phyloP scores from a whole-genome alignment of 352 stramenopile genomes.

The Phytophthora pinifolia region DNA sequence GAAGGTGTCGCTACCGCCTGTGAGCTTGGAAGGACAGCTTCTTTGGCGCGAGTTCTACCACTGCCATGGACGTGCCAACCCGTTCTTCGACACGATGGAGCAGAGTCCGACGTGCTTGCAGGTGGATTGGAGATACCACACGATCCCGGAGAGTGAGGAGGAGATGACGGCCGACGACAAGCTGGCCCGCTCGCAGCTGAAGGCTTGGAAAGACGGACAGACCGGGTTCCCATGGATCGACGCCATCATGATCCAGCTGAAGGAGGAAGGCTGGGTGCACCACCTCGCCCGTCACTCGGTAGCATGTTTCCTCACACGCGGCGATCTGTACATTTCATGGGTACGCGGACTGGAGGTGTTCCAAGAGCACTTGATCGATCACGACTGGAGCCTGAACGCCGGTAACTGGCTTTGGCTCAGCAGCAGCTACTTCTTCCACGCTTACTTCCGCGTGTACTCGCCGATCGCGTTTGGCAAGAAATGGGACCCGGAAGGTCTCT shows the following conservation, averaged over 20 bases:
- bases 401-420: conserved; percentile 98
- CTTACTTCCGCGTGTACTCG: conserved; percentile 97
- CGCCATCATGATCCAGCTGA: conserved; percentile 95
- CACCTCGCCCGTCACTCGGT: conserved; percentile 93
- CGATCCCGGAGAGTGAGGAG: conserved; percentile 60
- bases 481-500: conserved; percentile 91
- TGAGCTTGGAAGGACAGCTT: conserved; percentile 93
- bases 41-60: conserved; percentile 97
- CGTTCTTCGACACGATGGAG: conserved; percentile 94
- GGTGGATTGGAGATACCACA: conserved; percentile 84
- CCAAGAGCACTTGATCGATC: conserved; percentile 94
- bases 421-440: conserved; percentile 95
- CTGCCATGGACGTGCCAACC: conserved; percentile 65
- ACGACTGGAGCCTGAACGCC: conserved; percentile 96
- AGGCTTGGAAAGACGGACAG: conserved; percentile 92
- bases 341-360: conserved; percentile 90
- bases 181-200: conserved; percentile 72
- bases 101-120: conserved; percentile 92
- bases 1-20: conserved; percentile 78
- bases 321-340: conserved; percentile 96
- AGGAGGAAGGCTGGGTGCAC: conserved; percentile 90
- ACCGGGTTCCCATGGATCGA: conserved; percentile 99
- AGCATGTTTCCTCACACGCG: conserved; percentile 98
- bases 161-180: conserved; percentile 82
- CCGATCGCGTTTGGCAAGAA: conserved; percentile 95